phyloP scores from a whole-genome alignment of 805 yeast genomes.

The Yamadazyma sp. region DNA sequence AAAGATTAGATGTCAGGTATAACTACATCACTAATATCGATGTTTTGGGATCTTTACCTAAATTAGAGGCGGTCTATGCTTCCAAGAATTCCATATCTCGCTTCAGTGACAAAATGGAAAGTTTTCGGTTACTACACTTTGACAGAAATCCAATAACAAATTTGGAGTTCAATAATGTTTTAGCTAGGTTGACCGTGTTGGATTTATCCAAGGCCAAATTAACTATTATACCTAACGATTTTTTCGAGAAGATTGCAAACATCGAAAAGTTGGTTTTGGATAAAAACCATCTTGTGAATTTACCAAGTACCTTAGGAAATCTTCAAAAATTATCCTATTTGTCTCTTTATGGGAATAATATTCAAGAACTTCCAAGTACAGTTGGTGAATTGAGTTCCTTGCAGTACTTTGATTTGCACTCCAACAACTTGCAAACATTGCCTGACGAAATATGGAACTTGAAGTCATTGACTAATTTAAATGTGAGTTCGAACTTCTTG shows the following conservation, averaged over 20 bases:
- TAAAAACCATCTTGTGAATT: constrained; percentile 73
- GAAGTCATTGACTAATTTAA: constrained; percentile 54
- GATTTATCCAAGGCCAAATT: constrained; percentile 82
- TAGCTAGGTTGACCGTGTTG: constrained; percentile 64
- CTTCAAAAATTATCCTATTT: constrained; percentile 61
- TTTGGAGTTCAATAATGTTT: constrained; percentile 51
- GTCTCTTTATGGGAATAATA: constrained; percentile 71
- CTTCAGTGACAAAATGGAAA: constrained; percentile 61
- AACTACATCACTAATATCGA: constrained; percentile 60
- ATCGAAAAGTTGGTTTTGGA: constrained; percentile 75
- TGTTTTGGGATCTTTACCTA: constrained; percentile 54
- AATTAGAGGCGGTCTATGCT: constrained; percentile 68
- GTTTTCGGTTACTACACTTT: constrained; percentile 65
- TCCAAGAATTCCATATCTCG: constrained; percentile 75
- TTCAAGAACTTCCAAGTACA: constrained; percentile 66
- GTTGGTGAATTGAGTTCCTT: constrained; percentile 61
- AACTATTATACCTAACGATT: constrained; percentile 65
- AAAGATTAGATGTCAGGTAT: constrained; percentile 75
- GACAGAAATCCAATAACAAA: constrained; percentile 84
- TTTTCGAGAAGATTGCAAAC: constrained; percentile 60
- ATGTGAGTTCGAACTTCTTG: constrained; percentile 72
- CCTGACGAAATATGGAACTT: constrained; percentile 69
- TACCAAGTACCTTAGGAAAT: constrained; percentile 68
- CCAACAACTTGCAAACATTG: constrained; percentile 72
- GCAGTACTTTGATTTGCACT: constrained; percentile 73